A percentile compares a stretch with the other conserved stretches of the same genome.
These are phyloP conservation scores for Eimeria falciformis DNA, from an alignment of 169 alveolate species.

Conservation along the genomic window DNA sequence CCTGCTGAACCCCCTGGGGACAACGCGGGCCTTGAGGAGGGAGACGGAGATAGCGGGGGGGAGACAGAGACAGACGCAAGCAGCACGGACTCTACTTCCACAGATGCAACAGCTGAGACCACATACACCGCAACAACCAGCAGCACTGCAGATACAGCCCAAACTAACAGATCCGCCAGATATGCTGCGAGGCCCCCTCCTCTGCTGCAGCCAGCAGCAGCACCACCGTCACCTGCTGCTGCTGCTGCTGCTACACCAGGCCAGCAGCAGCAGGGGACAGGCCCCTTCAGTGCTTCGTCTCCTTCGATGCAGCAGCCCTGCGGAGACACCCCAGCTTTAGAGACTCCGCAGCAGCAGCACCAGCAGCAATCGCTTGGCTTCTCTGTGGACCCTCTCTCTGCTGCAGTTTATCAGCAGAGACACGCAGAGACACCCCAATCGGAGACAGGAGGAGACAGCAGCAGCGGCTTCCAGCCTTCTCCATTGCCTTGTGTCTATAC, in stretches of 20 bases:
- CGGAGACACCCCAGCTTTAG: slow-evolving; percentile 46
- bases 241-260: slow-evolving; percentile 26
- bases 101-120: slow-evolving; percentile 60
- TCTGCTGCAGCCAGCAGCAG: slow-evolving; percentile 14
- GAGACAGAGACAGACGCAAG: slow-evolving; percentile 65
- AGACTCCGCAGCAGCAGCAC: slow-evolving; percentile 26
- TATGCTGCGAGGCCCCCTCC: slow-evolving; percentile 3
- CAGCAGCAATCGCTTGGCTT: slow-evolving; percentile 29
- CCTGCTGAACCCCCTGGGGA: slow-evolving; percentile 19
- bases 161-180: slow-evolving; percentile 7
- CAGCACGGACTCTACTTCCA: slow-evolving; percentile 59
- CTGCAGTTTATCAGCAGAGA: neutral
- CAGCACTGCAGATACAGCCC: slow-evolving; percentile 49
- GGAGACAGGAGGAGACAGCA: slow-evolving; percentile 12
- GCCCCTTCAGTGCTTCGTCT: slow-evolving; percentile 25
- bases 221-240: neutral
- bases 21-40: slow-evolving; percentile 16
- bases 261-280: slow-evolving; percentile 18
- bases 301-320: slow-evolving; percentile 30
- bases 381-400: slow-evolving; percentile 16
- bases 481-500: neutral
- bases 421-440: slow-evolving; percentile 9
- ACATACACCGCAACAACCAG: slow-evolving; percentile 57
- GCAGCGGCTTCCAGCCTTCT: slow-evolving; percentile 18
- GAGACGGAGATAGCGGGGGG: slow-evolving; percentile 26